Conservation (phyloP, 2,329 filamentous ascomycete genomes). For the Blastomyces parvus region DNA sequence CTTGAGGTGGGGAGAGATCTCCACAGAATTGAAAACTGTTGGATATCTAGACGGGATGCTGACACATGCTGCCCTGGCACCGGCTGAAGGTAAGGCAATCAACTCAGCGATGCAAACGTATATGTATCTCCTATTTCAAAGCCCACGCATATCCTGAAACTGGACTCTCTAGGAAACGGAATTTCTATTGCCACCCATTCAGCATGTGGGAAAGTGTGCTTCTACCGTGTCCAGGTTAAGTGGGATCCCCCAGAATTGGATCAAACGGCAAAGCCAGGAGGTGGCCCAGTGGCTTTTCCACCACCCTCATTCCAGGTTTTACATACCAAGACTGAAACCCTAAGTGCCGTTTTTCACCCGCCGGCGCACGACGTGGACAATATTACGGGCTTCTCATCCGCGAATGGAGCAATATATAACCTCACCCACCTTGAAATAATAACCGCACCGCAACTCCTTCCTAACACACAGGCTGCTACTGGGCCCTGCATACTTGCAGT, state of each 20-base stretch:
- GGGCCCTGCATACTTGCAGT: conserved; percentile 60
- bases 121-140: conserved; percentile 10
- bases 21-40: conserved; percentile 64
- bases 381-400: conserved; percentile 19
- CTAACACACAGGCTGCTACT: conserved; percentile 45
- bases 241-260: conserved; percentile 57
- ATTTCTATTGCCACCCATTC: conserved; percentile 33
- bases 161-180: conserved; percentile 18
- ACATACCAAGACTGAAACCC: conserved; percentile 31
- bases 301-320: conserved; percentile 30
- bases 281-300: conserved; percentile 21
- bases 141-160: background rate
- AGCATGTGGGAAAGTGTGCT: conserved; percentile 59
- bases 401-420: conserved; percentile 40
- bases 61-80: conserved; percentile 66
- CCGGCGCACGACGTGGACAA: conserved; percentile 20
- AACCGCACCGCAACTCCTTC: conserved; percentile 53
- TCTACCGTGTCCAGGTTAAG: conserved; percentile 63
- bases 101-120: background rate
- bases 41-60: conserved; percentile 64
- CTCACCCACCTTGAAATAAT: conserved; percentile 69
- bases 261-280: conserved; percentile 29
- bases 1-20: conserved; percentile 60
- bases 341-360: conserved; percentile 24
- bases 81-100: conserved; percentile 51